Conservation (phyloP, 2,329 filamentous ascomycete genomes). For the Cladosporium phlei region DNA sequence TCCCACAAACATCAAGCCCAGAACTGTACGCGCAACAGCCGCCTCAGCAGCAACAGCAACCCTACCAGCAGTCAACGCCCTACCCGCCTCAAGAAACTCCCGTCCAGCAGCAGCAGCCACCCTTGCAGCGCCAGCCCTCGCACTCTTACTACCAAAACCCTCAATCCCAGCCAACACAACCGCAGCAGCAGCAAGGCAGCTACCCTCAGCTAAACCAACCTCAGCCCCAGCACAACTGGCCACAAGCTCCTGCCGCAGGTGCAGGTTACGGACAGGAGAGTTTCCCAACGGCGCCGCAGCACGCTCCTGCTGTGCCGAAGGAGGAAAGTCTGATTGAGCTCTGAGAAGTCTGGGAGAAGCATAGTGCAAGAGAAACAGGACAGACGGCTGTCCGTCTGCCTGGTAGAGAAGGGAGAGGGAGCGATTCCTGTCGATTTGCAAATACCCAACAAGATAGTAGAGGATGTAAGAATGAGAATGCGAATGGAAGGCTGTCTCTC, state of each 20-base stretch:
- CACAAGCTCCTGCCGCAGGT: conserved; percentile 28
- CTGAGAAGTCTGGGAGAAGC: conserved; percentile 14
- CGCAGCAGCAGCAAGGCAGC: neutral
- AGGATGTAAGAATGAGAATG: no score
- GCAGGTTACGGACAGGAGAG: conserved; percentile 32
- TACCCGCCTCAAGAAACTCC: conserved; percentile 22
- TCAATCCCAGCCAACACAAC: conserved; percentile 13
- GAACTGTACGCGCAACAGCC: conserved; percentile 33
- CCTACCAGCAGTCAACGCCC: conserved; percentile 15
- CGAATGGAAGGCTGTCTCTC: no score
- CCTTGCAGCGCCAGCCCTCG: conserved; percentile 18
- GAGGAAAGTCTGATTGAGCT: conserved; percentile 36
- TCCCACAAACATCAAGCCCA: conserved; percentile 28
- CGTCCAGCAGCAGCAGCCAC: conserved; percentile 18
- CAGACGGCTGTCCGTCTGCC: no score
- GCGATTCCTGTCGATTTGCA: no score
- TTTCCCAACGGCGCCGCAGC: conserved; percentile 32
- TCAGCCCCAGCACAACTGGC: conserved; percentile 22
- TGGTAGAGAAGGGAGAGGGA: no score
- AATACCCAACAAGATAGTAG: no score
- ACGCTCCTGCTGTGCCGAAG: conserved; percentile 28
- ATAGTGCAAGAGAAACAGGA: neutral
- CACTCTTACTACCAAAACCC: conserved; percentile 21
- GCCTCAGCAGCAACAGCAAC: conserved; percentile 26
- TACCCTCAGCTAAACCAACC: conserved; percentile 10